Conservation (phyloP, 1,284 basidiomycete species). For the Cutaneotrichosporon arboriforme region DNA sequence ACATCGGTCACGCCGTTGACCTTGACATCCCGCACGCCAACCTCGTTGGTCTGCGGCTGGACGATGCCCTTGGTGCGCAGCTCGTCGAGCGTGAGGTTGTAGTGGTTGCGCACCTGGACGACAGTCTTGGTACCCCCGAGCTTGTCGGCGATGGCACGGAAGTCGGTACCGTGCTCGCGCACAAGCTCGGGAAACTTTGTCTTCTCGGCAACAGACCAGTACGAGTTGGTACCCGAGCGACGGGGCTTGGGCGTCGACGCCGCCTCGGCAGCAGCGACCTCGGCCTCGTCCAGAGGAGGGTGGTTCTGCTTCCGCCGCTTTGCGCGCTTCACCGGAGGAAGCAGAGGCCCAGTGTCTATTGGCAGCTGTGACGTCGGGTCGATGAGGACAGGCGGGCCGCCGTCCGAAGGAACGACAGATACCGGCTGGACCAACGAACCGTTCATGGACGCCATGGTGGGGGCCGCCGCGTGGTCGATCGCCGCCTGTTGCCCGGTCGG, state of each 20-base stretch:
- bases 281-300: conserved; percentile 1
- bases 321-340: conserved; percentile 37
- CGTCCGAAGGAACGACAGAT: background rate
- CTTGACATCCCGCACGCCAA: conserved; percentile 18
- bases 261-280: background rate
- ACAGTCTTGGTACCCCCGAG: conserved; percentile 70
- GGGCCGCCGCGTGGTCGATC: background rate
- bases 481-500: background rate
- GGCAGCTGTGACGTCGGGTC: conserved; percentile 13
- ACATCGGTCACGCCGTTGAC: conserved; percentile 15
- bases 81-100: conserved; percentile 17
- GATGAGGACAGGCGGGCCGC: conserved; percentile 5
- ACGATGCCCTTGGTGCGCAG: conserved; percentile 14
- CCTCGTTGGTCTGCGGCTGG: conserved; percentile 10
- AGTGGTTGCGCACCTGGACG: conserved; percentile 64
- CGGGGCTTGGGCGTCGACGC: conserved; percentile 13
- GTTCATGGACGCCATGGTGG: conserved; percentile 1
- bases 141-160: conserved; percentile 65
- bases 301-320: conserved; percentile 27
- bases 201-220: conserved; percentile 55
- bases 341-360: conserved; percentile 19
- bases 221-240: conserved; percentile 42
- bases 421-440: background rate
- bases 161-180: conserved; percentile 65
- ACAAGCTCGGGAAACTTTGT: conserved; percentile 60